Evolutionary conservation across 2,329 filamentous ascomycete genomes (phyloP), one percentile per base, ranked within the genome.

Genomic region (Fusarium continuum): DNA sequence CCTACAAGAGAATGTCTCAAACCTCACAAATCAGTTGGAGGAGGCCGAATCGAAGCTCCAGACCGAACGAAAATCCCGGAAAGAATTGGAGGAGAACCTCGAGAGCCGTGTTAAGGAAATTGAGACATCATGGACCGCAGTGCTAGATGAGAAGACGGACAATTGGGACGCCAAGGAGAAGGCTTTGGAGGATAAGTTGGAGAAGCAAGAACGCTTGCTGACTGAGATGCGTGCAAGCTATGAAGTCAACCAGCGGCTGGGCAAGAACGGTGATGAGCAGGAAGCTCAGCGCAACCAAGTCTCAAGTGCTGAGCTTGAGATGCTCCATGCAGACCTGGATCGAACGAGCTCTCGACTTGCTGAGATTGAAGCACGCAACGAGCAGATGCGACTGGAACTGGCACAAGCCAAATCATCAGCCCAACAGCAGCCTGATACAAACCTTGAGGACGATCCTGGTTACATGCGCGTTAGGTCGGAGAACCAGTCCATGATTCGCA

Each of bases 161-260:
- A 99, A 99, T 73, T 99, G 95, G 95, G 88, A 91, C 49, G 89
- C 94, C 8, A 97, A 96, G 74, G 95, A 99, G 79, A 91, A 91
- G 79, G 88, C 86, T 23, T 78, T 97, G 57, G 93, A 97, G 72
- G 94, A 98, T 70, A 98, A 97, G 78, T 83, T 96, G 4, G 94
- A 97, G 75, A 96, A 90, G 69, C 94, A 99, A 74, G 95, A 99
- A 43, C 88, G 93, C 7, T 79, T 99, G 32, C 78, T 99, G 68
- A 97, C 91, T 72, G 96, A 99, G 76, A 88, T 98, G 73, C 98
- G 97, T 78, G 95, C 95, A 22, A 97, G 89, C 79, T 97, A 97
- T 73, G 95, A 99, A 77, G 95, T 99, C 50, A 95, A 92, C 39
- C 93, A 98, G 75, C 86, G 95, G 45, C 82, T 99, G 45, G 93